phyloP scores from a whole-genome alignment of 805 yeast species.

The Kluyveromyces wickerhamii region DNA sequence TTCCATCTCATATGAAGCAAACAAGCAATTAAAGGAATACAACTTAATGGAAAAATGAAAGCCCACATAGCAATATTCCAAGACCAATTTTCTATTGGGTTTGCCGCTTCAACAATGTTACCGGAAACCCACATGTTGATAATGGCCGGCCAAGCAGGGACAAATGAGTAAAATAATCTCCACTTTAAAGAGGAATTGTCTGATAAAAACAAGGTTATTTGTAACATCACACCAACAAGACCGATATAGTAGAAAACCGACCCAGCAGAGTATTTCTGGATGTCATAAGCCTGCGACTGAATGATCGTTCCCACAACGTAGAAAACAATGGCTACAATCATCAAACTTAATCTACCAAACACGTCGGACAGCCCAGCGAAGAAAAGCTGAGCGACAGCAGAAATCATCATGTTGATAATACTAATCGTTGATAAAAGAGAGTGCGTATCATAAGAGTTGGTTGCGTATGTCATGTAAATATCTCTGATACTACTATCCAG shows the following conservation, averaged over 20 bases:
- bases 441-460: constrained; percentile 41
- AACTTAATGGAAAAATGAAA: constrained; percentile 40
- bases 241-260: constrained; percentile 43
- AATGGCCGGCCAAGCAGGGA: constrained; percentile 65
- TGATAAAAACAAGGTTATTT: constrained; percentile 50
- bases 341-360: constrained; percentile 47
- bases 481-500: constrained; percentile 43
- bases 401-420: constrained; percentile 44
- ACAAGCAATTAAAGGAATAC: constrained; percentile 37
- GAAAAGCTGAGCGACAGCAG: constrained; percentile 50
- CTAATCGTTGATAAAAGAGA: constrained; percentile 44
- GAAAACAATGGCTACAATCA: constrained; percentile 37
- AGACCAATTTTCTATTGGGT: constrained; percentile 39
- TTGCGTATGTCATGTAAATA: constrained; percentile 45
- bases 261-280: constrained; percentile 49
- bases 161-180: constrained; percentile 57
- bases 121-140: constrained; percentile 77
- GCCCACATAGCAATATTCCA: constrained; percentile 67
- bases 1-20: constrained; percentile 35
- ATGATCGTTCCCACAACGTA: constrained; percentile 51
- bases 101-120: constrained; percentile 37
- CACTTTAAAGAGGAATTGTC: constrained; percentile 64
- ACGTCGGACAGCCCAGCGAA: constrained; percentile 50
- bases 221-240: constrained; percentile 53
- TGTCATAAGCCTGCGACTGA: constrained; percentile 46